Base-by-base conservation (phyloP, 164 flowering plant species). In the Dillenia suffruticosa region DNA sequence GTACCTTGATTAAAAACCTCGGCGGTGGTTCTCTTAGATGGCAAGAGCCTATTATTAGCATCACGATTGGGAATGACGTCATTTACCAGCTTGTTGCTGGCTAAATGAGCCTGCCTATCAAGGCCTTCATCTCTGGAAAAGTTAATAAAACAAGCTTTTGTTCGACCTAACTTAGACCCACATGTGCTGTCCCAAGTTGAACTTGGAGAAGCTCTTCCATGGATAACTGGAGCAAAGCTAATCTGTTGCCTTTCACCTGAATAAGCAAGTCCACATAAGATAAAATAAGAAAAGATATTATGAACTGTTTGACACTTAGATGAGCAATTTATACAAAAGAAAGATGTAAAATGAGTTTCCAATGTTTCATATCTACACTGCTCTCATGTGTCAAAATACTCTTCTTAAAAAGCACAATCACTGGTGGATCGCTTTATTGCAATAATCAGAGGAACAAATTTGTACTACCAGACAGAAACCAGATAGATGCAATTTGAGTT, bases 1-100 rank as follows among this genome's bases (percentile, higher is more conserved):
- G 63, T 43, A 88, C 97, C 92, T 86, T 79, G 84, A 72, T 66
- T 69, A 54, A 72, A 78, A 74, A 72, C 74, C 72, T 82, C 77
- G 19, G 76, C 48, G 8, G 70, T 47, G 44, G 62, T 58, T 46
- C 78, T 74, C 73, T 77, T 81, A 47, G 69, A 63, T 26, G 83
- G 52, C 46, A 72, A 57, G 44, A 76, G 61, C 71, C 67, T 69
- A 64, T 62, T 59, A 16, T 84, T 59, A 59, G 76, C 77, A 48
- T 64, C 67, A 70, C 43, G 44, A 46, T 62, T 67, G 49, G 50
- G 47, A 59, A 72, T 44, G 26, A 72, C 51, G 49, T 71, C 50
- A 62, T 63, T 70, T 13, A 76, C 66, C 47, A 63, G 63, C 59
- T 71, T 62, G 46, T 54, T 70, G 62, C 62, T 62, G 9, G 78